Evolutionary conservation across 2,329 filamentous ascomycete genomes (phyloP), one percentile per base, ranked within the genome.

Genomic region (Pseudogymnoascus sp.): DNA sequence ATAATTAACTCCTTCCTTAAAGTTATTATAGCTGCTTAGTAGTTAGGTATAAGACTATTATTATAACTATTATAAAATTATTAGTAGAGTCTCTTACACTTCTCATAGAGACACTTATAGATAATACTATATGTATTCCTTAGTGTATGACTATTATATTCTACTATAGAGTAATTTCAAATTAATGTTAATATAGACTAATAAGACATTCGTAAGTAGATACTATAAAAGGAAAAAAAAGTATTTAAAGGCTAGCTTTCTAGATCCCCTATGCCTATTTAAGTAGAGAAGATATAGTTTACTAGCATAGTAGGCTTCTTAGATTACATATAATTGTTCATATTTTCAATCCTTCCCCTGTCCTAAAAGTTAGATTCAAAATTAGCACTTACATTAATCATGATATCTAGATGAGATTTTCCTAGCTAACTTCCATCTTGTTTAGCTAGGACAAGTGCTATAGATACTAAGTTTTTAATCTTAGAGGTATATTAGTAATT

Each of bases 331-430:
- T 66, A 68, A 68, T 54, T 41, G 21, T 64, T 61, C 60, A 68
- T 62, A 65, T 63, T 62, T 66, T 66, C 51, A n/a, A 28, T 68
- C 37, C 61, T 25, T 34, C 51, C 60, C 28, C 48, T 31, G 43
- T 62, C 62, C 28, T 51, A 62, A 57, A 65, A 62, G 62, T 68
- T 51, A 45, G 57, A 64, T 66, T 67, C 62, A 54, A 67, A 67
- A 54, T 68, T 62, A 36, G 67, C 34, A 36, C 41, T 48, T 63
- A 63, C 62, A 1, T 25, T 23, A 67, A 69, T 66, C 37, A 62
- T 63, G n/a, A 66, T 39, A 63, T 67, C 63, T 11, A 69, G 63
- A 67, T 68, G 60, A 66, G 19, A 64, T 57, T 13, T 62, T 13
- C 21, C 39, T 23, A 19, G 45, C 14, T 37, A 13, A 28, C 31